phyloP scores from a whole-genome alignment of 768 basidiomycete species.

The Termitomyces sp. region DNA sequence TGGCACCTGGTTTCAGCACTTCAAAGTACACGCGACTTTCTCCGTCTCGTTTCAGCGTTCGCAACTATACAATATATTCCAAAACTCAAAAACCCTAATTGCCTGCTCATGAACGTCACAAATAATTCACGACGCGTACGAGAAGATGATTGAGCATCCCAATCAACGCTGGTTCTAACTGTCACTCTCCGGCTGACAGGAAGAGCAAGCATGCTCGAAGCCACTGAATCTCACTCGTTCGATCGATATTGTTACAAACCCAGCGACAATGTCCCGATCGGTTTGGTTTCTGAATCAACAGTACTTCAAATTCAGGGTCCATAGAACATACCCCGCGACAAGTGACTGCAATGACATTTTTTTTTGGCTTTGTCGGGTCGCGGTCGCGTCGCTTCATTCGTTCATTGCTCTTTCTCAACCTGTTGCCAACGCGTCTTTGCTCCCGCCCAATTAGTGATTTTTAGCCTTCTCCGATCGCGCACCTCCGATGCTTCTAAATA shows the following conservation, averaged over 20 bases:
- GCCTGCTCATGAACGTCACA: neutral
- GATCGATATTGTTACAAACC: neutral
- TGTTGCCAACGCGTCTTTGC: neutral
- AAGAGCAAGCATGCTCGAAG: neutral
- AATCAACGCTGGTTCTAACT: neutral
- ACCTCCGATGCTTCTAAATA: conserved; percentile 2
- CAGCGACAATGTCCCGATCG: conserved; percentile 5
- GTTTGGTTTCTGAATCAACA: neutral
- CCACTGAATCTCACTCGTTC: neutral
- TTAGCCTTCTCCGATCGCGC: neutral
- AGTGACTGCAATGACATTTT: neutral
- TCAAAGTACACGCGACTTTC: neutral
- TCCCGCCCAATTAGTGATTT: neutral
- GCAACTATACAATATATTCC: neutral
- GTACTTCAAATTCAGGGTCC: neutral
- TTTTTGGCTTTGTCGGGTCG: neutral
- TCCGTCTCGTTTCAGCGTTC: neutral
- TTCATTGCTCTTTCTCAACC: neutral
- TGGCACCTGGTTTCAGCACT: conserved; percentile 8
- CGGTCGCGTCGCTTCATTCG: neutral
- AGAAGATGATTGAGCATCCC: neutral
- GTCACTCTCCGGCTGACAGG: neutral
- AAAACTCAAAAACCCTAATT: neutral
- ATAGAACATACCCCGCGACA: neutral
- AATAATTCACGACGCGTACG: neutral